Evolutionary conservation across 805 yeast species (phyloP), one percentile per base, ranked within the genome.

Genomic region (Yamadazyma endophytica): DNA sequence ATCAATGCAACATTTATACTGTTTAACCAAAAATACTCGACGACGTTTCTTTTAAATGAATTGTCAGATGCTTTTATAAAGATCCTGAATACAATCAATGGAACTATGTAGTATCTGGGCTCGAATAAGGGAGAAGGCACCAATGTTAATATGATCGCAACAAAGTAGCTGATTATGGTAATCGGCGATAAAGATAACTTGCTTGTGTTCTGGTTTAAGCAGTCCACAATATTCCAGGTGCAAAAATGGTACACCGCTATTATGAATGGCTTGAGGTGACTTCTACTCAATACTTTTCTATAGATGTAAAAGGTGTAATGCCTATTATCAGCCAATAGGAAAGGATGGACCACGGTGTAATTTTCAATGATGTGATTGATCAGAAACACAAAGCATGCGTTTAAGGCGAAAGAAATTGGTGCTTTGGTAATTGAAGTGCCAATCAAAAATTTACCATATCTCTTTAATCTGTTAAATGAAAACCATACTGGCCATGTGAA

Each of bases 121-220:
- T 92, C 98, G 49, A 92, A 79, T 42, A 92, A 64, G 4, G 97
- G 98, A 0, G 96, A 80, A 13, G 97, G 96, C 0, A 83, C 73
- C 13, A 92, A 64, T 0, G 92, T 82, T 5, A 76, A 53, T 1
- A 68, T 46, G 0, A 75, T 64, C 25, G 88, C 79, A 0, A 58
- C 54, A 2, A 77, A 32, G 37, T 69, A 78, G 0, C 78, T 71
- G 4, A 75, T 31, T 24, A 72, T 66, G n/a, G 80, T 52, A 4
- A 68, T 44, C 2, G 57, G 46, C 3, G 54, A 41, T 13, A 60
- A 39, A 9, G 42, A 29, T 7, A 43, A 8, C 13, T 7, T 19
- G 22, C 32, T 22, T 25, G 29, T 38, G 22, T 38, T 28, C 12
- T 33, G 19, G 2, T 16, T 6, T 34, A 56, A 47, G 13, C 47